Conservation (phyloP, 139 green algal genomes). For the Chlamydomonas sp. region DNA sequence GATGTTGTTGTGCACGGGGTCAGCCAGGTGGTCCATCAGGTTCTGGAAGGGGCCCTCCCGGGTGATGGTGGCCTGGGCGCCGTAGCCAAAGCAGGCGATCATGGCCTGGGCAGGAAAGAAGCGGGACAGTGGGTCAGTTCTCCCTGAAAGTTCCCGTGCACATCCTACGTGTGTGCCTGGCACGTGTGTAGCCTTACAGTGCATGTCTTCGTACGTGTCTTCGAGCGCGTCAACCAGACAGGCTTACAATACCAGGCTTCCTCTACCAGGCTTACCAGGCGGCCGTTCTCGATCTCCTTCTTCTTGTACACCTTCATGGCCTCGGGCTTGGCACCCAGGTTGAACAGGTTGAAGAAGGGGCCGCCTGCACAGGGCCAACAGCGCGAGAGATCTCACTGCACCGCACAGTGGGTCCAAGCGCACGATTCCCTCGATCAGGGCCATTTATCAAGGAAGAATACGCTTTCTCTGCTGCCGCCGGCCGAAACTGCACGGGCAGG, state of each 20-base stretch:
- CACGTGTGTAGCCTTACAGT: no score
- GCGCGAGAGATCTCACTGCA: background rate
- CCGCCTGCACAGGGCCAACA: conserved; percentile 71
- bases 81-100: conserved; percentile 74
- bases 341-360: conserved; percentile 96
- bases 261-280: conserved; percentile 47
- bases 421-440: no score
- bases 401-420: background rate
- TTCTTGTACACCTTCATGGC: conserved; percentile 88
- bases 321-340: conserved; percentile 85
- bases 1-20: conserved; percentile 93
- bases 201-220: conserved; percentile 29
- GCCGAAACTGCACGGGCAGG: no score
- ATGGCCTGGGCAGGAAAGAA: conserved; percentile 79
- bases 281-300: conserved; percentile 98
- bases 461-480: background rate
- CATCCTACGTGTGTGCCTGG: no score
- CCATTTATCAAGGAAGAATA: no score
- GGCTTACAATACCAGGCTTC: background rate
- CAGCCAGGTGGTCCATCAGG: conserved; percentile 88
- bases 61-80: conserved; percentile 81
- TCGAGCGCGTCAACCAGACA: background rate
- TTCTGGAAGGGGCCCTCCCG: conserved; percentile 90
- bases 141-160: no score
- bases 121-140: conserved; percentile 48